Base-by-base conservation (phyloP, 805 yeast species). In the Kuraishia ogatae region DNA sequence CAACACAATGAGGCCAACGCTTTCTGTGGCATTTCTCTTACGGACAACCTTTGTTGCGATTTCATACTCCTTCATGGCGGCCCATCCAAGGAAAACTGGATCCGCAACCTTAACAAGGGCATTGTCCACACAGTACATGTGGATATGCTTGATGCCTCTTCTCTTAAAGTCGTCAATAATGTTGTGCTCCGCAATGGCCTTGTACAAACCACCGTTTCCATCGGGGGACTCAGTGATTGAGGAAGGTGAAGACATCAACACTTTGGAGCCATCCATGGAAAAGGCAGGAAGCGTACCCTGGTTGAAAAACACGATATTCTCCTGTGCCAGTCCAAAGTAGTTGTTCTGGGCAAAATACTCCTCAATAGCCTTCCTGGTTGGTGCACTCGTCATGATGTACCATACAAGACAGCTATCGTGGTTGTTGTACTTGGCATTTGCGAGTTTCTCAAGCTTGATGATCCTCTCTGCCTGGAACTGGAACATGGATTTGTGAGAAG, bases 71-170 rank as follows among this genome's bases (percentile, higher is more conserved):
- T 84, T 82, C 43, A 71, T 71, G 28, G 86, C 83, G 13, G 97
- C 84, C 72, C 86, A 93, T 0, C 99, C 99, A 58, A 94, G 72
- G 62, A 87, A 87, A 0, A 83, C 76, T 2, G 99, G 99, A 67
- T 94, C 99, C 1, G 97, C 97, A 54, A 93, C 89, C 68, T 84
- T 86, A 39, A 92, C 97, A 52, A 94, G 76, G 29, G 88, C 85
- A 70, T 94, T 94, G 71, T 94, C 99, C 52, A 94, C 98, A 72
- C 98, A 93, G 73, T 91, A 94, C 88, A 92, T 89, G 71, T 94
- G 97, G 58, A 94, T 78, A 67, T 94, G 98, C 69, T 89, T 82
- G 59, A 93, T 82, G 5, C 90, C 91, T 55, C 83, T 83, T 7
- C 62, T 57, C 28, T 71, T 64, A 66, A 94, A 81, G 67, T 93